Conservation (phyloP, 352 stramenopile genomes). For the Pythium sp. region DNA sequence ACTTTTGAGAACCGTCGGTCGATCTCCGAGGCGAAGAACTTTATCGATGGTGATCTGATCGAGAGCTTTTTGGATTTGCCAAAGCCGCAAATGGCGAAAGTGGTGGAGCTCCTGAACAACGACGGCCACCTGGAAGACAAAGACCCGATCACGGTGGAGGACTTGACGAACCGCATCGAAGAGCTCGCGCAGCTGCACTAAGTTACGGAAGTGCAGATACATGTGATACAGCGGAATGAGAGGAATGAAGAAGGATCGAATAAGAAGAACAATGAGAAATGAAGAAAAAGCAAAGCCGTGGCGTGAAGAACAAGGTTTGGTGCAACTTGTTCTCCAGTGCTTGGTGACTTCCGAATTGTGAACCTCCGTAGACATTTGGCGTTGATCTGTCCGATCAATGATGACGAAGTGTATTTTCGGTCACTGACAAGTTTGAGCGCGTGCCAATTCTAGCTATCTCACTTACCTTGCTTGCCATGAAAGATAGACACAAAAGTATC, state of each 20-base stretch:
- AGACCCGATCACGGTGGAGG: conserved; percentile 32
- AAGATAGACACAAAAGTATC: background rate
- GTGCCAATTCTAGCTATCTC: background rate
- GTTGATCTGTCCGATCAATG: background rate
- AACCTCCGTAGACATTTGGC: no score
- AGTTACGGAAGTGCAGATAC: background rate
- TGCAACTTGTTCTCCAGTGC: background rate
- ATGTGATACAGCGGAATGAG: background rate
- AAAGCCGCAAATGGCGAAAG: conserved; percentile 85
- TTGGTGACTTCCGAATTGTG: background rate
- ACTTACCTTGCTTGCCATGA: background rate
- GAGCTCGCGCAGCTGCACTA: conserved; percentile 76
- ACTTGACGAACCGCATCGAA: conserved; percentile 61
- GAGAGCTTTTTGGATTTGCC: conserved; percentile 94
- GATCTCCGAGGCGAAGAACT: conserved; percentile 85
- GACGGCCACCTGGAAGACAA: background rate
- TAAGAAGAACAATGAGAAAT: background rate
- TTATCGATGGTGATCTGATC: conserved; percentile 95
- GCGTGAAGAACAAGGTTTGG: background rate
- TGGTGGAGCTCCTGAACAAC: conserved; percentile 92
- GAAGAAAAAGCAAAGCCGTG: background rate
- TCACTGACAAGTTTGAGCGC: background rate
- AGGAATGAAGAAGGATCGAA: background rate
- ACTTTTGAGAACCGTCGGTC: conserved; percentile 90
- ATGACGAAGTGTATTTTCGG: background rate